These are phyloP conservation scores for Pascua sp. DNA, from an alignment of 1,284 basidiomycete species.

Conservation along the genomic window DNA sequence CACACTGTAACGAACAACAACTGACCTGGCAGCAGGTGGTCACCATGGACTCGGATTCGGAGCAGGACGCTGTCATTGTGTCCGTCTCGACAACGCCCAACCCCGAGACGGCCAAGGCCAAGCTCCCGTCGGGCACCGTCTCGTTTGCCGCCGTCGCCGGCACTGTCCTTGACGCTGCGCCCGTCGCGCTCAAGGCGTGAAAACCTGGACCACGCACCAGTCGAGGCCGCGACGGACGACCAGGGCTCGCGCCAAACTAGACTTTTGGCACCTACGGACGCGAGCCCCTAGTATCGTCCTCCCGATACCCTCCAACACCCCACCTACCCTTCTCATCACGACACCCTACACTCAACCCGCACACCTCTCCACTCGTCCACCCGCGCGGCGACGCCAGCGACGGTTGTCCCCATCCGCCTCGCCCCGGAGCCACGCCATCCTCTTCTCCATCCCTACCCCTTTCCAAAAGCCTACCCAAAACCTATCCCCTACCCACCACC, in stretches of 20 bases:
- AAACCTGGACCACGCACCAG: background rate
- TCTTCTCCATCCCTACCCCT: too few species aligned
- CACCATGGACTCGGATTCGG: slow-evolving; percentile 44
- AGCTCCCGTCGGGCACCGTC: slow-evolving; percentile 21
- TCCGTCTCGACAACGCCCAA: slow-evolving; percentile 35
- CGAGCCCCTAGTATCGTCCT: background rate
- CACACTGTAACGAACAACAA: slow-evolving; percentile 2
- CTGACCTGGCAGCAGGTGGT: slow-evolving; percentile 27
- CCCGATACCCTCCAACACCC: background rate
- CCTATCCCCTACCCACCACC: background rate
- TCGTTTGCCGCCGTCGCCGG: slow-evolving; percentile 41
- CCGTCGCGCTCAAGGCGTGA: slow-evolving; percentile 44
- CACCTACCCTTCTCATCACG: background rate
- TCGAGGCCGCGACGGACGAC: background rate
- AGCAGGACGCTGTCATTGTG: slow-evolving; percentile 48
- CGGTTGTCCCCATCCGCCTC: too few species aligned
- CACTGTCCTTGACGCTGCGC: slow-evolving; percentile 18
- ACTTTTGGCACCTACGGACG: too few species aligned
- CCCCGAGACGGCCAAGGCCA: slow-evolving; percentile 18
- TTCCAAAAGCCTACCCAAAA: too few species aligned
- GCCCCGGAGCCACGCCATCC: too few species aligned
- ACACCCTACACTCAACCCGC: slow-evolving; percentile 1
- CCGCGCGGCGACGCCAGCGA: too few species aligned
- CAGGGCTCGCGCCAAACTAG: background rate
- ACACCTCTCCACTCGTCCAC: background rate